Conservation (phyloP, 2,329 filamentous ascomycete species). For the Huntiella decipiens region DNA sequence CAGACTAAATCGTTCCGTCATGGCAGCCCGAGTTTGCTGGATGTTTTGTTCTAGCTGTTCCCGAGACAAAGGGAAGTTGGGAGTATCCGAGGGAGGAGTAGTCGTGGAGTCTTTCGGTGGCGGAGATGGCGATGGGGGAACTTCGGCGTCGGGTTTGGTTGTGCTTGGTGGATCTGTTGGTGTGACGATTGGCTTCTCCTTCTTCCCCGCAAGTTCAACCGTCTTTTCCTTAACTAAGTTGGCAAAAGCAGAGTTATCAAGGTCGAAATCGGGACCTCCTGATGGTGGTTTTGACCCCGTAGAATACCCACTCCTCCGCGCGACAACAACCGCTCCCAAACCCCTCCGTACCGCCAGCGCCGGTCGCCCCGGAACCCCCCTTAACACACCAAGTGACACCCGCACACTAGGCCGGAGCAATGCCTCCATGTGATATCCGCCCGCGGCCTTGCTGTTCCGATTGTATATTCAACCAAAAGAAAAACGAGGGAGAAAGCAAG, state of each 20-base stretch:
- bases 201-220: not conserved
- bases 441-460: no score
- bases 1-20: constrained; percentile 31
- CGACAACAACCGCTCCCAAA: no score
- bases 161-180: constrained; percentile 8
- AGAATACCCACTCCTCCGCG: no score
- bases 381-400: no score
- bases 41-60: constrained; percentile 12
- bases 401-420: no score
- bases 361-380: no score
- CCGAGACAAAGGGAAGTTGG: not conserved
- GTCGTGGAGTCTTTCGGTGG: not conserved
- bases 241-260: constrained; percentile 10
- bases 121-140: constrained; percentile 3
- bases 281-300: not conserved
- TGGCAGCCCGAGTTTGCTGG: constrained; percentile 17
- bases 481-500: no score
- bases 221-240: constrained; percentile 7
- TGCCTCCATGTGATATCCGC: no score
- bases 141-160: not conserved
- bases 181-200: no score
- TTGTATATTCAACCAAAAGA: no score
- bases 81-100: not conserved
- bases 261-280: constrained; percentile 1
- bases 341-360: no score